Conservation (phyloP, 371 early-diverging fungal genomes). For the Entomophthora muscae region DNA sequence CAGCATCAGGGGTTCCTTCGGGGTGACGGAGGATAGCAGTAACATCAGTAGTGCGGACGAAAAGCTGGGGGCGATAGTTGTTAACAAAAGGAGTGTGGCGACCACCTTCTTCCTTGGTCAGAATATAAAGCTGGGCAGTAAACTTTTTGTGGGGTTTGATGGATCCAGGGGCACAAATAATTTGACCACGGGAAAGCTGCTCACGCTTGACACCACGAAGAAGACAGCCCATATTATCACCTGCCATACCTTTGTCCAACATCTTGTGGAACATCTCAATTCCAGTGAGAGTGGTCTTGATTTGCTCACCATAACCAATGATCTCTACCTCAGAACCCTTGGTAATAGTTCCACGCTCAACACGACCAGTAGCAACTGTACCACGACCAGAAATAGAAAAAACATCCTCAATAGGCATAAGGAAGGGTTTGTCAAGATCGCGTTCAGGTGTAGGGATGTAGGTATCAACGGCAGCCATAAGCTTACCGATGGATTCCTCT, state of each 20-base stretch:
- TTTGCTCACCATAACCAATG: constrained; percentile 75
- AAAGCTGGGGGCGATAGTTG: constrained; percentile 95
- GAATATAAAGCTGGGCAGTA: constrained; percentile 75
- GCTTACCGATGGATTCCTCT: constrained; percentile 62
- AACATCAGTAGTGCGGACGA: constrained; percentile 85
- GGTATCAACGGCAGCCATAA: constrained; percentile 88
- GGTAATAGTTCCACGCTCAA: constrained; percentile 85
- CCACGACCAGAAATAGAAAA: constrained; percentile 98
- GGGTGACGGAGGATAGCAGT: constrained; percentile 75
- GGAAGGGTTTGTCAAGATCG: constrained; percentile 94
- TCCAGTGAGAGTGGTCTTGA: constrained; percentile 87
- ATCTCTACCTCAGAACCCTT: constrained; percentile 95
- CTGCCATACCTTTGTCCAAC: constrained; percentile 92
- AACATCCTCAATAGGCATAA: constrained; percentile 95
- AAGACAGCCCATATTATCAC: constrained; percentile 95
- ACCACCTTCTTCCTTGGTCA: constrained; percentile 97
- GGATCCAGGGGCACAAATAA: constrained; percentile 78
- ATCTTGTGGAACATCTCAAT: constrained; percentile 99
- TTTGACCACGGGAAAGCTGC: constrained; percentile 86
- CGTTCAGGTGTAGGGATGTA: constrained; percentile 88
- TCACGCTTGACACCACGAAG: constrained; percentile 96
- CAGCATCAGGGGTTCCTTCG: constrained; percentile 59
- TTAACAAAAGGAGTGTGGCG: constrained; percentile 92
- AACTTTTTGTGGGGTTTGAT: constrained; percentile 88
- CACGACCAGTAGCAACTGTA: constrained; percentile 94